Base-by-base conservation (phyloP, 2,329 filamentous ascomycete species). In the Hysterium pulicare region DNA sequence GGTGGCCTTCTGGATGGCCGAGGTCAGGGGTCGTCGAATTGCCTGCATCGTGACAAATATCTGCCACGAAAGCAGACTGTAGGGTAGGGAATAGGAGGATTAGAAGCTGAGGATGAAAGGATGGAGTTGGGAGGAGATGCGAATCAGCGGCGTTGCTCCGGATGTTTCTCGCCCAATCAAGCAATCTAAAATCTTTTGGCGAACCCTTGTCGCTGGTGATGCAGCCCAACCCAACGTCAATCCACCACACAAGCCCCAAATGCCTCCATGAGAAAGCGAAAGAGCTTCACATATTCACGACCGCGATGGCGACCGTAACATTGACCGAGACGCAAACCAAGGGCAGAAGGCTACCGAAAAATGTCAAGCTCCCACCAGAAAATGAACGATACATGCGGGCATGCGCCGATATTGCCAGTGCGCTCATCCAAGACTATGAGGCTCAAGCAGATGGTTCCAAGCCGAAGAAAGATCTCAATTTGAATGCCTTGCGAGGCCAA, bases 361-460 rank as follows among this genome's bases (percentile, higher is more conserved):
- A 81, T 58, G 72, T 79, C 54, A 88, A 90, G 55, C 77, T 95
- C 10, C 80, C 89, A 2, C 88, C 93, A 20, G 93, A 98, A 70
- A 95, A 90, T 69, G 93, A 98, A 71, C 84, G 93, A 40, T 96
- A 87, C 67, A 81, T 97, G 68, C 82, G 90, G 66, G 93, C 90
- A 57, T 98, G 94, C 69, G 90, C 91, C 49, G 94, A 98, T 58
- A 90, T 98, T 59, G 91, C 90, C 40, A 94, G 88, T 62, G 86
- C 85, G 41, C 79, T 98, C 36, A 95, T 98, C 57, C 89, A 96
- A 62, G 91, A 97, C 61, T 89, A 95, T 64, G 90, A 97, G 68
- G 78, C 86, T 21, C 79, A 84, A 53, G 83, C 83, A 54, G 84
- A 94, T 62, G 77, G 80, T 38, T 83, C 81, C 35, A 83, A 82